Conservation (phyloP, 495 filamentous ascomycete species). For the Neurospora intermedia region DNA sequence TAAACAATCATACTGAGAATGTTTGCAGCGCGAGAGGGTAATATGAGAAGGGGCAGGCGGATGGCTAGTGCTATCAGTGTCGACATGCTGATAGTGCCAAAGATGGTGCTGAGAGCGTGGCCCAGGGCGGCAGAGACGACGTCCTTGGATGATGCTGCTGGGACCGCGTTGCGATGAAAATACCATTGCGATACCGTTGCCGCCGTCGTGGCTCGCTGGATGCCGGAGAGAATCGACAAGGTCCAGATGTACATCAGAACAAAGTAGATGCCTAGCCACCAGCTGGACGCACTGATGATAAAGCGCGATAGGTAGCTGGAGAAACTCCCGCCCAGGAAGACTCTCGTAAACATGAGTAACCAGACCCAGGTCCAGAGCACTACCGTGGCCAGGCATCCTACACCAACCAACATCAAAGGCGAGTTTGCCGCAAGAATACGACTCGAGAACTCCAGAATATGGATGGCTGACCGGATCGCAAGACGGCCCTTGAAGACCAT, state of each 20-base stretch:
- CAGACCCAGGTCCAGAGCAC: slow-evolving; percentile 90
- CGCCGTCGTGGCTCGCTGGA: slow-evolving; percentile 84
- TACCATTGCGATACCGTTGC: slow-evolving; percentile 98
- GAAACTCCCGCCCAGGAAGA: slow-evolving; percentile 81
- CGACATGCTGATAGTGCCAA: slow-evolving; percentile 83
- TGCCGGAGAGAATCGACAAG: slow-evolving; percentile 67
- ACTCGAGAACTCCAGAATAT: slow-evolving; percentile 83
- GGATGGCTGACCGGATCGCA: slow-evolving; percentile 66
- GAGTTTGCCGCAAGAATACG: slow-evolving; percentile 79
- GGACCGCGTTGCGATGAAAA: slow-evolving; percentile 80
- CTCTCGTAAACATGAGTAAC: slow-evolving; percentile 91
- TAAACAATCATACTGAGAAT: slow-evolving; percentile 63
- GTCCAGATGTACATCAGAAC: slow-evolving; percentile 94
- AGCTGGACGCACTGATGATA: slow-evolving; percentile 73
- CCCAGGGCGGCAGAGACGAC: slow-evolving; percentile 71
- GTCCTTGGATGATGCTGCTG: slow-evolving; percentile 60
- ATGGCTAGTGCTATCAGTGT: slow-evolving; percentile 70
- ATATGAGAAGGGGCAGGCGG: slow-evolving; percentile 73
- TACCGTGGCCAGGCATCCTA: slow-evolving; percentile 62
- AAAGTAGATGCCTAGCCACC: slow-evolving; percentile 86
- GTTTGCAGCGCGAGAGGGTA: slow-evolving; percentile 59
- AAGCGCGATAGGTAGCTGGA: slow-evolving; percentile 48
- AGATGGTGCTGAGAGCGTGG: slow-evolving; percentile 76
- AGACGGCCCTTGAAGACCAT: slow-evolving; percentile 68
- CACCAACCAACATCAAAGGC: slow-evolving; percentile 69